A percentile compares a stretch with the other conserved stretches of the same genome.
These are phyloP conservation scores for Tremella yokohamensis DNA, from an alignment of 768 basidiomycete genomes.

Conservation along the genomic window DNA sequence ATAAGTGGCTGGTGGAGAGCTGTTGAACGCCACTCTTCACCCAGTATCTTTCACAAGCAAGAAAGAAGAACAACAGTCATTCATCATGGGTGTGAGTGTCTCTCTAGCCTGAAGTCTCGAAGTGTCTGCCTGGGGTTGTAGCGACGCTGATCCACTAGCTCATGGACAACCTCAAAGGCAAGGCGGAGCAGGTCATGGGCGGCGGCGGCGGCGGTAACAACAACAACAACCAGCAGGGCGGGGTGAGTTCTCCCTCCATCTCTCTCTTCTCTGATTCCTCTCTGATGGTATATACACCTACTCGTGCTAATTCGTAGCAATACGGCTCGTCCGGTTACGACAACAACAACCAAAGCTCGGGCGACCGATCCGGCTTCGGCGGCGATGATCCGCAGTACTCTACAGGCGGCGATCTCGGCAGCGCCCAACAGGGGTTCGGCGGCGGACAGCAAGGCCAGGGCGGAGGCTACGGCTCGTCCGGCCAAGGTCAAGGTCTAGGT, in stretches of 20 bases:
- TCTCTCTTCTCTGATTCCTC: no score
- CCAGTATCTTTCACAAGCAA: not conserved
- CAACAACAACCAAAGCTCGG: not conserved
- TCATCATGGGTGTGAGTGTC: conserved; percentile 11
- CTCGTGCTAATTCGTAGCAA: not conserved
- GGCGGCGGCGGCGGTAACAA: not conserved
- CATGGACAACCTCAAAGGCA: conserved; percentile 7
- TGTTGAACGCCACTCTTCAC: no score
- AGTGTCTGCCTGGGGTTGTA: no score
- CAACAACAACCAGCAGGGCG: not conserved
- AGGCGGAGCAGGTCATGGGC: conserved; percentile 1
- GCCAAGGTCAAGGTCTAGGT: not conserved
- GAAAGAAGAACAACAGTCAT: conserved; percentile 2
- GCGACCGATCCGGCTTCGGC: not conserved
- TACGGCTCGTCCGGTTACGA: not conserved
- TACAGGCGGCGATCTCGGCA: no score
- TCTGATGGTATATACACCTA: no score
- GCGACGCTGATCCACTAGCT: conserved; percentile 4
- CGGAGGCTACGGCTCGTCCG: not conserved
- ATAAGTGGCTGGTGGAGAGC: no score
- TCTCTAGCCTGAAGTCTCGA: no score
- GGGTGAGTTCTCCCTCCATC: not conserved
- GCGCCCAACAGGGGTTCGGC: not conserved
- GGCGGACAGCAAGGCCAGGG: not conserved
- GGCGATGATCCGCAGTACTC: no score